Evolutionary conservation across 2,329 filamentous ascomycete species (phyloP).

Genomic region (Rasamsonia emersonii): DNA sequence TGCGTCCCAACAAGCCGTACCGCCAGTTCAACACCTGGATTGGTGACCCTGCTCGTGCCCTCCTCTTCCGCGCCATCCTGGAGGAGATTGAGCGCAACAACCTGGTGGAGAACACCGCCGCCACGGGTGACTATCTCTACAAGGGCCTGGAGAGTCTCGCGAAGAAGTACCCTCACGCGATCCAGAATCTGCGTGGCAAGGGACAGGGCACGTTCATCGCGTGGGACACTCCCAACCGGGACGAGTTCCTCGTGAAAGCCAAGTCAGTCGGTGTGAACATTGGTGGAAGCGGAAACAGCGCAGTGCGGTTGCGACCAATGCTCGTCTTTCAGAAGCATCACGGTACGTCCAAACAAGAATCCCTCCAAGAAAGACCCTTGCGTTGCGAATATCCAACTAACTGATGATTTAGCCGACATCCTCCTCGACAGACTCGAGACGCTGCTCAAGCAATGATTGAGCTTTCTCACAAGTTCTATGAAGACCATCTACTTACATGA

Average conservation of each 20-base stretch:
- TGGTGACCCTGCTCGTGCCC: constrained; percentile 76
- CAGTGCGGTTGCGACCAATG: constrained; percentile 80
- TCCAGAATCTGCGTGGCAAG: constrained; percentile 78
- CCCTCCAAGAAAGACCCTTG: background rate
- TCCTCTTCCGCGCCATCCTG: constrained; percentile 81
- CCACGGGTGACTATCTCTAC: constrained; percentile 71
- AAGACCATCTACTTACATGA: too few species aligned
- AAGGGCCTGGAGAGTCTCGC: constrained; percentile 59
- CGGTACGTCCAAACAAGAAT: constrained; percentile 39
- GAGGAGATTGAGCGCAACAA: constrained; percentile 67
- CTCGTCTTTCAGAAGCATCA: constrained; percentile 87
- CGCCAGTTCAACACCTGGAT: constrained; percentile 98
- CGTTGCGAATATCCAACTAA: constrained; percentile 10
- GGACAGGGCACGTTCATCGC: constrained; percentile 87
- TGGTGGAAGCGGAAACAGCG: constrained; percentile 66
- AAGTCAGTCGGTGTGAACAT: constrained; percentile 81
- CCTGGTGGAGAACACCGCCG: constrained; percentile 71
- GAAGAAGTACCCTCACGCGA: constrained; percentile 63
- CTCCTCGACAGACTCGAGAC: constrained; percentile 71
- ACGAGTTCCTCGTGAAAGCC: constrained; percentile 68
- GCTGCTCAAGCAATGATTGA: constrained; percentile 49
- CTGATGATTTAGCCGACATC: constrained; percentile 52
- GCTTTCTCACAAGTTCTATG: constrained; percentile 20
- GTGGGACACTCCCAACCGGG: constrained; percentile 73
- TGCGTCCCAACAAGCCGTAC: constrained; percentile 87